phyloP scores from a whole-genome alignment of 169 alveolate genomes.

The Eimeria necatrix region DNA sequence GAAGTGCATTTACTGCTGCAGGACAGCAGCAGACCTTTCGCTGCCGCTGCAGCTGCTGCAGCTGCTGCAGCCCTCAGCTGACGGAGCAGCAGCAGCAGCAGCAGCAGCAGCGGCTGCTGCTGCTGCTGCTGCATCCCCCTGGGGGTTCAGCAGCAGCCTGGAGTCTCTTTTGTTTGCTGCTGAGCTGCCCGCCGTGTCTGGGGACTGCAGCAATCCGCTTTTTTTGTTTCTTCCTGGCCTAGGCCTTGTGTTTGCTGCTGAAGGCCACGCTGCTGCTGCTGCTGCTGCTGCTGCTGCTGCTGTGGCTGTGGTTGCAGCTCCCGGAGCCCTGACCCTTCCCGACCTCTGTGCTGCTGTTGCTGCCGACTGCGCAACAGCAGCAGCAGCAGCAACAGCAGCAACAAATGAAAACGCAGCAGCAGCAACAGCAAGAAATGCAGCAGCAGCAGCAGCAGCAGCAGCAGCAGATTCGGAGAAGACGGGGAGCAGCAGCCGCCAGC shows the following conservation, averaged over 20 bases:
- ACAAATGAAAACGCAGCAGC: no score
- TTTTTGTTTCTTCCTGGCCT: not conserved
- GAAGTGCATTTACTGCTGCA: not conserved
- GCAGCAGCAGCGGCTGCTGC: constrained; percentile 9
- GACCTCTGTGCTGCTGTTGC: constrained; percentile 16
- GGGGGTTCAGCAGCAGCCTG: not conserved
- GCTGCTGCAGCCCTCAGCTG: not conserved
- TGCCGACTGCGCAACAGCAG: no score
- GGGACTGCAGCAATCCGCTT: no score
- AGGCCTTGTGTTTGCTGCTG: not conserved
- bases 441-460: no score
- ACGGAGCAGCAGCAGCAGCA: not conserved
- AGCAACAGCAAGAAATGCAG: no score
- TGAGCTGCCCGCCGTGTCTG: not conserved
- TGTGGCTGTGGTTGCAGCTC: not conserved
- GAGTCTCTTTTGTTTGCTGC: not conserved
- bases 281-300: not conserved
- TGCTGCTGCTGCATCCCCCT: not conserved
- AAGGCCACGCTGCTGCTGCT: not conserved
- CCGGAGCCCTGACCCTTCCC: not conserved
- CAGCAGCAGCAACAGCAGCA: no score
- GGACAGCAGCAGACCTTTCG: not conserved
- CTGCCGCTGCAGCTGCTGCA: not conserved
- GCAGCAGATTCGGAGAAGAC: no score
- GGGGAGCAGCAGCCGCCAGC: no score